These are phyloP conservation scores for Cryphonectria nitschkei DNA, from an alignment of 2,329 filamentous ascomycete genomes.

Conservation along the genomic window DNA sequence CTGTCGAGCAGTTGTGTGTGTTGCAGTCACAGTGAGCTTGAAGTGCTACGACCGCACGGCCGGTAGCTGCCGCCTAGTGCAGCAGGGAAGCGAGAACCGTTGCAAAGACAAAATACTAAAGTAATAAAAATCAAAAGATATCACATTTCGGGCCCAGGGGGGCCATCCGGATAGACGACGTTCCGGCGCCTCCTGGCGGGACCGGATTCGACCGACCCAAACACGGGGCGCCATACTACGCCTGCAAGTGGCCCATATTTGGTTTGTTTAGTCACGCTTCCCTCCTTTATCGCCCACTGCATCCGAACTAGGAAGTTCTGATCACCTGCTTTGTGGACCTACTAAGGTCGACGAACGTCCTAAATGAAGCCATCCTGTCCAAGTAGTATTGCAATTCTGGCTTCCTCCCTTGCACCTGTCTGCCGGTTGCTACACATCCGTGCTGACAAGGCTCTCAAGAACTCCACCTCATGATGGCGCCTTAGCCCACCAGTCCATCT, in stretches of 20 bases:
- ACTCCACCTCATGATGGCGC: neutral
- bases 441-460: neutral
- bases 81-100: neutral
- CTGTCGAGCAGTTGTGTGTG: neutral
- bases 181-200: conserved; percentile 23
- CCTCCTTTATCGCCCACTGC: neutral
- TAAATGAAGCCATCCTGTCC: neutral
- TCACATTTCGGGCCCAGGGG: conserved; percentile 4
- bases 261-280: neutral
- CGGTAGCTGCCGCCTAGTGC: neutral
- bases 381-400: neutral
- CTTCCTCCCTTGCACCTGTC: neutral
- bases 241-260: conserved; percentile 1
- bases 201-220: conserved; percentile 1
- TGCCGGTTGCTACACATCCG: conserved; percentile 11
- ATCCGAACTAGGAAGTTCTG: neutral
- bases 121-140: neutral
- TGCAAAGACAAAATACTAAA: neutral
- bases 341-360: neutral
- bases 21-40: neutral
- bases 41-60: neutral
- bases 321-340: neutral
- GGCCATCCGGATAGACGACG: conserved; percentile 21
- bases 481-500: neutral
- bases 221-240: neutral